phyloP scores from a whole-genome alignment of 2,329 filamentous ascomycete species.

The Monilinia laxa region DNA sequence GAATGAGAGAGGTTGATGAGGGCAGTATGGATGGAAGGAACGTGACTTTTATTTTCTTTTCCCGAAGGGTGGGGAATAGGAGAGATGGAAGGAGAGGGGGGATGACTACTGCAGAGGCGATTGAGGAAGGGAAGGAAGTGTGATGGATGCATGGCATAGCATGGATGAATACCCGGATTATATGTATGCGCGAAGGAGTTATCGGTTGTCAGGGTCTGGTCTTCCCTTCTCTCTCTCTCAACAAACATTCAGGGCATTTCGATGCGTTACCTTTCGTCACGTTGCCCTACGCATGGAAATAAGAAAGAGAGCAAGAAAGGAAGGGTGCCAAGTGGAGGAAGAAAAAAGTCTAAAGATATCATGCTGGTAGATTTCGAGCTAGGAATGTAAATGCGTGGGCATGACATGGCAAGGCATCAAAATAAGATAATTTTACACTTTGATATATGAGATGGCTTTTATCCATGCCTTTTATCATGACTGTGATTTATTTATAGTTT shows the following conservation, averaged over 20 bases:
- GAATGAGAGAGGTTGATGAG: not conserved
- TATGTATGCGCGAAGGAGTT: conserved; percentile 2
- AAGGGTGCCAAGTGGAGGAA: not conserved
- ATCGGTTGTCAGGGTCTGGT: not conserved
- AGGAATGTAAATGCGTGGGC: no score
- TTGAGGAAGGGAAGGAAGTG: not conserved
- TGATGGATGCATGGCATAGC: conserved; percentile 9
- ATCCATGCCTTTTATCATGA: no score
- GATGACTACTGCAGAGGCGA: not conserved
- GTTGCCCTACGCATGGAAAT: not conserved
- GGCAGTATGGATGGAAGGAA: not conserved
- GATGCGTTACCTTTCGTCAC: not conserved
- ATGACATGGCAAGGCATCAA: no score
- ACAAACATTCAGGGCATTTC: not conserved
- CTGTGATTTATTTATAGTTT: no score
- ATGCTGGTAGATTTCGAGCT: no score
- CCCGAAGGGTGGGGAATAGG: not conserved
- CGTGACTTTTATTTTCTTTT: conserved; percentile 2
- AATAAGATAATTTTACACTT: no score
- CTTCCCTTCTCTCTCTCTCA: not conserved
- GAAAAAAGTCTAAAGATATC: no score
- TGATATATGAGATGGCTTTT: no score
- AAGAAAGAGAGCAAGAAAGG: not conserved
- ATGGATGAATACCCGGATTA: conserved; percentile 17
- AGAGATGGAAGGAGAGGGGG: not conserved